Evolutionary conservation across 805 yeast genomes (phyloP), one percentile per base, ranked within the genome.

Genomic region (Pichia sporocuriosa): DNA sequence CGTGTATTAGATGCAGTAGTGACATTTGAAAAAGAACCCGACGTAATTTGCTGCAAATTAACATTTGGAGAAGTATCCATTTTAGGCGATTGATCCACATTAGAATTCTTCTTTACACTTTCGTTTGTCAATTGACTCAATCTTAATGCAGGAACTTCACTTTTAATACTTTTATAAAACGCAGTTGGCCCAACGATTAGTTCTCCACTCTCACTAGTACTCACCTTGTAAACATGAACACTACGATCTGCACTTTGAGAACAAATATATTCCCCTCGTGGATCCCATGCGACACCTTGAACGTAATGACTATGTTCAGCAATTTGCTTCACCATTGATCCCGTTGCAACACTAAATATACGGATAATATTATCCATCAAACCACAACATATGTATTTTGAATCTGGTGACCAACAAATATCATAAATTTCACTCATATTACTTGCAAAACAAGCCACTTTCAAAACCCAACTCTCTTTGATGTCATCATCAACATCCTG

Each of bases 241-340:
- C 86, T 70, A 45, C 96, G 66, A 62, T 93, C 98, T 11, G 96
- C 94, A 21, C 93, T 79, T 59, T 89, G 96, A 6, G 96, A 83
- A 1, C 89, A 86, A 5, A 93, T 61, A 50, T 62, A 86, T 58
- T 82, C 77, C 48, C 82, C 79, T 40, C 67, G 57, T 7, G 98
- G 98, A 58, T 93, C 98, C 97, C 97, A 93, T 0, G 83, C 70
- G 5, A 93, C 90, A 3, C 99, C 99, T 62, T 93, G 99, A 3
- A 93, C 94, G 53, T 86, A 90, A 59, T 89, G 96, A 35, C 68
- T 67, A 61, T 93, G 97, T 44, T 84, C 86, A 6, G 76, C 75
- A 45, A 81, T 67, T 50, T 77, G 81, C 22, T 68, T 59, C 0
- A 82, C 66, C 50, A 78, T 73, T 24, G 67, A 65, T 0, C 90